Evolutionary conservation across 257 asterid species (phyloP), one percentile per base, ranked within the genome.

Genomic region (Solanum pimpinellifolium): DNA sequence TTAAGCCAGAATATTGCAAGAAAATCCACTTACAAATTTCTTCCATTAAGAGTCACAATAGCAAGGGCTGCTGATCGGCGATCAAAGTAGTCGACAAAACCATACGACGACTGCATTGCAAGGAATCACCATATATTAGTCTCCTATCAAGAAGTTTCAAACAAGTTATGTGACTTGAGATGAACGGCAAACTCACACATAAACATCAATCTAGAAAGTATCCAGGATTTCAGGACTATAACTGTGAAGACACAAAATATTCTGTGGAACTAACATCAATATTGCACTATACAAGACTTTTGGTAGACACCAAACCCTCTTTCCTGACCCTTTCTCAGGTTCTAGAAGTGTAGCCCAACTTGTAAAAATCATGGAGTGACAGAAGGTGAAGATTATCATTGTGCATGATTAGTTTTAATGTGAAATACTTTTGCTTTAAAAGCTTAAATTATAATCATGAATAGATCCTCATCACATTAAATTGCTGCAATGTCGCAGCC

Each of bases 61-160:
- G 98, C 94, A 59, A 93, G 92, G 35, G 97, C 93, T 69, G 98
- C 98, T 87, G 97, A 89, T 86, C 97, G 91, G 87, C 95, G 93
- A 89, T 95, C 98, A 90, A 89, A 93, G 91, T 94, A 95, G 89
- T 95, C 95, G 89, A 95, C 97, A 90, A 95, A 95, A 86, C 98
- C 98, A 85, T 91, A 95, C 88, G 98, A 95, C 70, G 98, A 94
- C 98, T 95, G 97, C 94, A 91, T 70, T 56, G 66, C 66, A 56
- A 56, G 66, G 66, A 56, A 56, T 56, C 66, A 56, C 25, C 66
- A 20, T 20, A 56, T 20, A 56, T 56, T 7, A 56, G 66, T 56
- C 66, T 20, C 9, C 12, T 44, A 46, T 11, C 31, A 29, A 78
- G 41, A 44, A 76, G 27, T 27, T 21, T 78, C 31, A 15, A 25